Conservation (phyloP, 1,139 yeast species). For the Saccharomyces hybrid region DNA sequence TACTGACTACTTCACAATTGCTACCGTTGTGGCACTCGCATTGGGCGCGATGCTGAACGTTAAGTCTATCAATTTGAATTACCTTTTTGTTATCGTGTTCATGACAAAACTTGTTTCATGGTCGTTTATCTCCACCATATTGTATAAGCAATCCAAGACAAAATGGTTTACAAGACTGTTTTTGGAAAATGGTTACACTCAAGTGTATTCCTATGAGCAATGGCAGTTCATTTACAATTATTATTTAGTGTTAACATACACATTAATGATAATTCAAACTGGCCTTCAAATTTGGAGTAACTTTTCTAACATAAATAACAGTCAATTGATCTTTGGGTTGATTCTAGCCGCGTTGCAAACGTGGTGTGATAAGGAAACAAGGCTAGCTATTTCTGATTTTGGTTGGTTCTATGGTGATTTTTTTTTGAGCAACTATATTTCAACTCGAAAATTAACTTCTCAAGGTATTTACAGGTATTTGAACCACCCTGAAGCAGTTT, state of each 20-base stretch:
- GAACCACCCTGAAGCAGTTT: slow-evolving; percentile 77
- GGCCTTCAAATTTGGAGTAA: slow-evolving; percentile 19
- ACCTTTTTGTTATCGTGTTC: slow-evolving; percentile 44
- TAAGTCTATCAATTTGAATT: slow-evolving; percentile 6
- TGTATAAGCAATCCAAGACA: slow-evolving; percentile 53
- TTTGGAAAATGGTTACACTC: slow-evolving; percentile 59
- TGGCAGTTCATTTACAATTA: slow-evolving; percentile 69
- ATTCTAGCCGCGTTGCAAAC: slow-evolving; percentile 56
- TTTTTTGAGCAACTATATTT: slow-evolving; percentile 52
- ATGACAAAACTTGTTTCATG: slow-evolving; percentile 48
- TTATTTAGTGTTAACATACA: slow-evolving; percentile 38
- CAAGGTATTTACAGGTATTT: slow-evolving; percentile 81
- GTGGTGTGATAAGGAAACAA: slow-evolving; percentile 67
- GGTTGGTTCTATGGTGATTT: slow-evolving; percentile 93
- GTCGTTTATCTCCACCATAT: slow-evolving; percentile 44
- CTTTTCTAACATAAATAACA: slow-evolving; percentile 24
- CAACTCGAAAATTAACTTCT: slow-evolving; percentile 45
- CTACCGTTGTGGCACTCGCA: slow-evolving; percentile 39
- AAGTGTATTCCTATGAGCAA: slow-evolving; percentile 62
- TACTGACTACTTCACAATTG: slow-evolving; percentile 52
- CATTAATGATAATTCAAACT: slow-evolving; percentile 32
- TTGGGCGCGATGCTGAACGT: neutral
- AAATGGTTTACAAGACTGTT: slow-evolving; percentile 63
- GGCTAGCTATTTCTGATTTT: slow-evolving; percentile 70
- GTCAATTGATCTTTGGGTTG: slow-evolving; percentile 49